These are phyloP conservation scores for Prinsepia uniflora DNA, from an alignment of 306 rosid genomes.

Conservation along the genomic window DNA sequence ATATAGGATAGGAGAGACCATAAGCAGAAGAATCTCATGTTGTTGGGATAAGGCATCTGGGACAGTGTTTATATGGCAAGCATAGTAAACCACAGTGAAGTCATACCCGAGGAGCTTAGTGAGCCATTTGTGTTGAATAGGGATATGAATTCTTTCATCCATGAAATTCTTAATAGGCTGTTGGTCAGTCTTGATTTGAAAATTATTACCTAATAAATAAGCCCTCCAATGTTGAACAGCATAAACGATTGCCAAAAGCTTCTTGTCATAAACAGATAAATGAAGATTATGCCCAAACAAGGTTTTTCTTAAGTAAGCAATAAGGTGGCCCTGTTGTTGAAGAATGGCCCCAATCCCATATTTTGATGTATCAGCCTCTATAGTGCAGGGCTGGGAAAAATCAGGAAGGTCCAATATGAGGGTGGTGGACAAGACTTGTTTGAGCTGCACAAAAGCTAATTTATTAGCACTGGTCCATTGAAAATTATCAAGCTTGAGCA, in stretches of 20 bases:
- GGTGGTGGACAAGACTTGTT: too few relatives aligned
- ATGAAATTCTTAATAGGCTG: not conserved
- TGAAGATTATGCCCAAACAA: not conserved
- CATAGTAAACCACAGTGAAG: too few relatives aligned
- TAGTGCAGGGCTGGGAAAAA: too few relatives aligned
- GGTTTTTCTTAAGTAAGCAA: not conserved
- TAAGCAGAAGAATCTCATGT: too few relatives aligned
- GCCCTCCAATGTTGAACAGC: not conserved
- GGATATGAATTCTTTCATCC: not conserved
- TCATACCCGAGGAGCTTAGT: too few relatives aligned
- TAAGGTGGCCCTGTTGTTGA: not conserved
- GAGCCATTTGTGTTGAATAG: too few relatives aligned
- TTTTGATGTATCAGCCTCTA: not conserved
- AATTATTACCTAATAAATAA: not conserved
- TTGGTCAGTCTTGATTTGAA: not conserved
- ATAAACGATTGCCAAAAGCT: not conserved
- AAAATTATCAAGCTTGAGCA: not conserved
- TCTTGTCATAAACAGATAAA: not conserved
- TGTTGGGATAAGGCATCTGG: too few relatives aligned
- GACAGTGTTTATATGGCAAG: too few relatives aligned
- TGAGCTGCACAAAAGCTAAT: too few relatives aligned
- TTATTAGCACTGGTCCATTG: too few relatives aligned
- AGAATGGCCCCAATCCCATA: not conserved
- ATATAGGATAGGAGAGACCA: too few relatives aligned
- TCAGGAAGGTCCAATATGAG: not conserved